These are phyloP conservation scores for Trichoderma orchidacearum DNA, from an alignment of 495 filamentous ascomycete genomes.

Conservation along the genomic window DNA sequence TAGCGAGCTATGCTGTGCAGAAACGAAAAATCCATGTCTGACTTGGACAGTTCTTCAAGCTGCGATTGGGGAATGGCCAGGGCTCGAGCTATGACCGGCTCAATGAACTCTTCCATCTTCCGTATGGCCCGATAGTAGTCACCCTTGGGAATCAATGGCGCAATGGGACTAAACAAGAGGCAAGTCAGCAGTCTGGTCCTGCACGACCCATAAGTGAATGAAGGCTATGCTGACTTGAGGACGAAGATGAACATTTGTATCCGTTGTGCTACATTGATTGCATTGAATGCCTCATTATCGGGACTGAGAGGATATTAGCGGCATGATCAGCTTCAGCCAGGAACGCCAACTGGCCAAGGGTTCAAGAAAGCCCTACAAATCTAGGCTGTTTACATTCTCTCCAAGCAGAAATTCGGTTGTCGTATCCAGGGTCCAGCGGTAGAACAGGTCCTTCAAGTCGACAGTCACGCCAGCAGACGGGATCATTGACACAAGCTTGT, in stretches of 20 bases:
- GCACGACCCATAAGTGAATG: no score
- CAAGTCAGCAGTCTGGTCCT: no score
- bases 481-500: slow-evolving; percentile 26
- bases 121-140: slow-evolving; percentile 28
- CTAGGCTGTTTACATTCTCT: slow-evolving; percentile 33
- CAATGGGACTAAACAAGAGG: slow-evolving; percentile 30
- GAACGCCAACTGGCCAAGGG: no score
- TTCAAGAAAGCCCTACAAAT: slow-evolving; percentile 19
- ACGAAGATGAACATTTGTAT: slow-evolving; percentile 32
- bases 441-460: slow-evolving; percentile 40
- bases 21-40: slow-evolving; percentile 28
- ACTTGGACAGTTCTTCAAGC: slow-evolving; percentile 32
- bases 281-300: slow-evolving; percentile 32
- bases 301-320: slow-evolving; percentile 9
- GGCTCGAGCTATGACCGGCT: slow-evolving; percentile 35
- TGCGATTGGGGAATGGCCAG: slow-evolving; percentile 33
- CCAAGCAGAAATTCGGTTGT: slow-evolving; percentile 48
- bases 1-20: slow-evolving; percentile 30
- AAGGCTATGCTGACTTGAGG: slow-evolving; percentile 11
- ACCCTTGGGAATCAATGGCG: slow-evolving; percentile 24
- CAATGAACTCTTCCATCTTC: slow-evolving; percentile 36
- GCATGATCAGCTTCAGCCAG: background rate
- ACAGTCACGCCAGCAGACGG: slow-evolving; percentile 25
- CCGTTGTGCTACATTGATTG: slow-evolving; percentile 39
- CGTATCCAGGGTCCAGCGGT: slow-evolving; percentile 40